Evolutionary conservation across 73 alveolate genomes (phyloP), one percentile per base, ranked within the genome.

Genomic region (Breviolum minutum): DNA sequence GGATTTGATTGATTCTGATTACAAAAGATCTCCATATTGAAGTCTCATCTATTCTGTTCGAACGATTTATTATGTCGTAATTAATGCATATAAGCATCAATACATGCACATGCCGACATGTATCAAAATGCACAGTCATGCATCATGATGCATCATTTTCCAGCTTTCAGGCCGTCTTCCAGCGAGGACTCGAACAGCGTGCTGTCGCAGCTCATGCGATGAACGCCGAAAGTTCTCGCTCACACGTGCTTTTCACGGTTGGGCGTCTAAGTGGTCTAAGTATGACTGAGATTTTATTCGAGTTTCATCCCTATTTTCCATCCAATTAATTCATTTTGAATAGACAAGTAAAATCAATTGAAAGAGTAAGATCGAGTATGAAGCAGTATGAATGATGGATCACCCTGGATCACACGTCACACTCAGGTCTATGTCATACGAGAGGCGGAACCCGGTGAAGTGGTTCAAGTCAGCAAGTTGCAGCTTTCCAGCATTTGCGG

Each of bases 151-250:
- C 9, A 14, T 40, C 54, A 40, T 40, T 40, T 40, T 40, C 0
- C 0, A 40, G 54, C 54, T 40, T 22, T 29, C 74, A 91, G 97
- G 97, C 87, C 48, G 32, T 91, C 3, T 91, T 91, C 70, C 97
- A 91, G 74, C 84, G 97, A 26, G 97, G 97, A 20, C 77, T 91
- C 30, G 97, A 91, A 27, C 97, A 91, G 88, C 97, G 97, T 2
- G 87, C 97, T 10, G 97, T 91, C 17, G 97, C 97, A 17, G 97
- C 84, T 7, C 84, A 91, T 24, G 97, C 97, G 40, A 91, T 91
- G 97, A 91, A 91, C 27, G 97, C 88, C 24, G 88, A 91, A 63
- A 91, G 97, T 69, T 91, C 97, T 4, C 64, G 97, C 79, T 71
- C 88, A 14, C 97, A 91, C 27, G 97, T 91, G 87, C 69, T 91